These are phyloP conservation scores for Amanita muscaria DNA, from an alignment of 768 basidiomycete genomes.

Conservation along the genomic window DNA sequence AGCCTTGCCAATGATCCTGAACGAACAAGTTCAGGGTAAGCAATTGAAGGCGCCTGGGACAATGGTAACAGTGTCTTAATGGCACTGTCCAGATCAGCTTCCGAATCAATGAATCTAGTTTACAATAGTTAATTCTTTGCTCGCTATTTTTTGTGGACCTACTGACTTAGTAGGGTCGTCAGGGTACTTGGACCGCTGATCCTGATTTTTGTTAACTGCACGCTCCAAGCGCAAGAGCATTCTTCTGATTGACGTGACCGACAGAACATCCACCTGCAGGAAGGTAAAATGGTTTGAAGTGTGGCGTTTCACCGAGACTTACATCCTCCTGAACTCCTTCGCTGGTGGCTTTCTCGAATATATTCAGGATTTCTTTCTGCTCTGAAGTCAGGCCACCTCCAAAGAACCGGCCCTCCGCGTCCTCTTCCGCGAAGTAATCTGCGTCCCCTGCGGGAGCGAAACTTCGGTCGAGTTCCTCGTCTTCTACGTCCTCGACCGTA, in stretches of 20 bases:
- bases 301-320: conserved; percentile 23
- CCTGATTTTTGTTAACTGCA: conserved; percentile 89
- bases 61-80: conserved; percentile 85
- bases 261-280: conserved; percentile 54
- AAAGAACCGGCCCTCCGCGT: conserved; percentile 87
- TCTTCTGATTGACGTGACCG: conserved; percentile 61
- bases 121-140: not conserved
- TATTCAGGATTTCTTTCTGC: conserved; percentile 92
- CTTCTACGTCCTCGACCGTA: conserved; percentile 58
- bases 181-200: conserved; percentile 91
- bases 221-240: conserved; percentile 78
- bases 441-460: conserved; percentile 85
- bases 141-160: not conserved
- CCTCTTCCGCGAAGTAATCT: conserved; percentile 86
- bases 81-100: conserved; percentile 85
- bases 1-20: conserved; percentile 64
- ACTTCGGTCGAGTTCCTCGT: conserved; percentile 34
- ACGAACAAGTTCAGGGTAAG: conserved; percentile 85
- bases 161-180: conserved; percentile 82
- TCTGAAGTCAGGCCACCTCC: conserved; percentile 89
- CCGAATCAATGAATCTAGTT: conserved; percentile 93
- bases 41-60: conserved; percentile 71
- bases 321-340: conserved; percentile 64
- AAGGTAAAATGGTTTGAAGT: conserved; percentile 15
- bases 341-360: conserved; percentile 73